Percentiles rank a stretch among this genome's conserved stretches.
Conservation (phyloP, 495 filamentous ascomycete genomes). For the Tuber brumale region DNA sequence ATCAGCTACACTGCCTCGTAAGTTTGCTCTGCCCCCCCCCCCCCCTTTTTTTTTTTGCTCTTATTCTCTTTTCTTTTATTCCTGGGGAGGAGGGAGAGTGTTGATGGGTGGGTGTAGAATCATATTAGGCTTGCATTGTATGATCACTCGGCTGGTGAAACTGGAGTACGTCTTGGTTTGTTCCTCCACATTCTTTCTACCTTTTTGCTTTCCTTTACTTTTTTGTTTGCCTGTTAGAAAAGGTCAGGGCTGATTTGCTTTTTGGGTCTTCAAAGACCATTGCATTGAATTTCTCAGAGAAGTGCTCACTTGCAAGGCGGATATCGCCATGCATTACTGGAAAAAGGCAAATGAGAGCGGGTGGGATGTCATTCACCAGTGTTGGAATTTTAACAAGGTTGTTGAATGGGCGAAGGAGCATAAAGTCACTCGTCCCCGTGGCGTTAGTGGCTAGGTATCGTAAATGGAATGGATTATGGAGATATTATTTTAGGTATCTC, state of each 20-base stretch:
- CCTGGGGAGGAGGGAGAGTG: background rate
- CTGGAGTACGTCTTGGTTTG: background rate
- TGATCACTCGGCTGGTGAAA: background rate
- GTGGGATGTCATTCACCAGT: background rate
- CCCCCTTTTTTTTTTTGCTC: no score
- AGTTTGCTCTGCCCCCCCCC: no score
- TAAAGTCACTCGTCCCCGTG: background rate
- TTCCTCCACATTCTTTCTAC: background rate
- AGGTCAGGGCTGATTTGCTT: background rate
- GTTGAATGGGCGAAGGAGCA: background rate
- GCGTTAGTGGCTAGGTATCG: background rate
- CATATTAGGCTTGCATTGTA: background rate
- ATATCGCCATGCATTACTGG: background rate
- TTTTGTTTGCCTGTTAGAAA: background rate
- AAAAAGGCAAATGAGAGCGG: background rate
- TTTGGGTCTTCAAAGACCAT: background rate
- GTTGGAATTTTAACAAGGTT: background rate
- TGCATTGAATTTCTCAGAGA: background rate
- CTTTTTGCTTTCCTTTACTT: background rate
- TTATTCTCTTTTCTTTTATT: background rate
- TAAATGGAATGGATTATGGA: background rate
- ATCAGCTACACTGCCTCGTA: background rate
- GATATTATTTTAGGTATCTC: background rate
- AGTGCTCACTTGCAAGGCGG: background rate
- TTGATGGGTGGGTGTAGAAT: background rate